phyloP scores from a whole-genome alignment of 129 eudicot genomes.

The Ambrosia trifida region DNA sequence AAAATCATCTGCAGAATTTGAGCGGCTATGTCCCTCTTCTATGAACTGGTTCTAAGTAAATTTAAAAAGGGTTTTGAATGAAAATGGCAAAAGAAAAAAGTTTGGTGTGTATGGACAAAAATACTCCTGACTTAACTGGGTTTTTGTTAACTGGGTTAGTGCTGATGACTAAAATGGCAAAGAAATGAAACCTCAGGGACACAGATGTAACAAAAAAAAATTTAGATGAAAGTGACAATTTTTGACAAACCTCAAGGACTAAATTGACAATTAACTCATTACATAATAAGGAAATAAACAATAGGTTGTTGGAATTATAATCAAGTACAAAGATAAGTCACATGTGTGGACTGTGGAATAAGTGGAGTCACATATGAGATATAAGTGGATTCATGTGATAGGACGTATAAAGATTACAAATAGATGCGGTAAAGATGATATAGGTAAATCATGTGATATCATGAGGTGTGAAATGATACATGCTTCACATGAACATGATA shows the following conservation, averaged over 20 bases:
- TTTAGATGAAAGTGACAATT: too few relatives aligned
- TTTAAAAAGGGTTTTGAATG: too few relatives aligned
- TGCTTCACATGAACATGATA: constrained; percentile 2
- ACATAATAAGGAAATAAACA: background rate
- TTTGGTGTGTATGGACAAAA: too few relatives aligned
- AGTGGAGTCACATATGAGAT: background rate
- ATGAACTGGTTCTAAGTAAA: constrained; percentile 60
- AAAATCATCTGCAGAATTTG: constrained; percentile 74
- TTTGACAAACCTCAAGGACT: too few relatives aligned
- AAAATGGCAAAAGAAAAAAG: too few relatives aligned
- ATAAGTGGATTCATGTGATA: constrained; percentile 16
- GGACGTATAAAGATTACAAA: background rate
- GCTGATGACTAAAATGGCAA: too few relatives aligned
- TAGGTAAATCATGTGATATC: background rate
- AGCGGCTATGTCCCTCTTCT: constrained; percentile 54
- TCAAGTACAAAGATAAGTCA: background rate
- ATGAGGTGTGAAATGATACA: background rate
- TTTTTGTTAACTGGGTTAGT: too few relatives aligned
- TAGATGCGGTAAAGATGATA: background rate
- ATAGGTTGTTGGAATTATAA: background rate
- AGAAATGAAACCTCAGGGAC: too few relatives aligned
- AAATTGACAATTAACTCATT: too few relatives aligned
- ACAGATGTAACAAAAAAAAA: too few relatives aligned
- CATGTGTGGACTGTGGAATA: background rate
- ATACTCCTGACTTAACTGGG: too few relatives aligned